A percentile compares a stretch with the other conserved stretches of the same genome.
Evolutionary conservation across 2,329 filamentous ascomycete genomes (phyloP).

Genomic region (Boeremia exigua): DNA sequence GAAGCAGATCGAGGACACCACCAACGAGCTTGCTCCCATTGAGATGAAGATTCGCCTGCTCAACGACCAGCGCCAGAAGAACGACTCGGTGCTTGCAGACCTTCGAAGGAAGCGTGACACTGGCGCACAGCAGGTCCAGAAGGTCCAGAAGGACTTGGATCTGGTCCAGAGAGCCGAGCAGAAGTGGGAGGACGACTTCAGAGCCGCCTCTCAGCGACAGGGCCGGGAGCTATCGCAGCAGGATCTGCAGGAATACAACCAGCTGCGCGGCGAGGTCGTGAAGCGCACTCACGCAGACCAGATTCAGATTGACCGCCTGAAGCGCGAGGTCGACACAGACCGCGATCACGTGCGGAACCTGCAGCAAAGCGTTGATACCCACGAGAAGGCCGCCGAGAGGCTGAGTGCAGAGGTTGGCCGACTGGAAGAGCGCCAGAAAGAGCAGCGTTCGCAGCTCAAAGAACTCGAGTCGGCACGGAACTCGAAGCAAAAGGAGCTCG

Average conservation of each 20-base stretch:
- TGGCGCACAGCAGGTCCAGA: constrained; percentile 71
- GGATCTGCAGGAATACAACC: constrained; percentile 89
- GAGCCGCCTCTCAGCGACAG: constrained; percentile 81
- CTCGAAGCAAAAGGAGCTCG: constrained; percentile 87
- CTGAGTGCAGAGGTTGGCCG: constrained; percentile 73
- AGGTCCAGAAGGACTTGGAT: constrained; percentile 79
- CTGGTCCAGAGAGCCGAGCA: constrained; percentile 88
- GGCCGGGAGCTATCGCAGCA: constrained; percentile 84
- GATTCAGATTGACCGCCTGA: constrained; percentile 82
- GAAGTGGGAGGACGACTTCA: constrained; percentile 87
- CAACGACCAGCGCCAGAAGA: constrained; percentile 70
- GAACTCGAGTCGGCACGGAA: constrained; percentile 79
- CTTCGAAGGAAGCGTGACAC: constrained; percentile 78
- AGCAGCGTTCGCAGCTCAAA: constrained; percentile 68
- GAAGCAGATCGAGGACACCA: constrained; percentile 83
- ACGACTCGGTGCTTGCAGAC: constrained; percentile 70
- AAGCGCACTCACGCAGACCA: constrained; percentile 82
- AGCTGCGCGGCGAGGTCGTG: constrained; percentile 82
- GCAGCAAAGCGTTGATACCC: constrained; percentile 83
- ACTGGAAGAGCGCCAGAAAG: constrained; percentile 71
- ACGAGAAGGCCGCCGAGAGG: constrained; percentile 75
- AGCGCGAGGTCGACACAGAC: constrained; percentile 87
- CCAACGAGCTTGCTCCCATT: constrained; percentile 84
- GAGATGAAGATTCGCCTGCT: constrained; percentile 87
- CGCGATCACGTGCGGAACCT: constrained; percentile 89